Evolutionary conservation across 768 basidiomycete genomes (phyloP), one percentile per base, ranked within the genome.

Genomic region (Gloeostereum incarnatum): DNA sequence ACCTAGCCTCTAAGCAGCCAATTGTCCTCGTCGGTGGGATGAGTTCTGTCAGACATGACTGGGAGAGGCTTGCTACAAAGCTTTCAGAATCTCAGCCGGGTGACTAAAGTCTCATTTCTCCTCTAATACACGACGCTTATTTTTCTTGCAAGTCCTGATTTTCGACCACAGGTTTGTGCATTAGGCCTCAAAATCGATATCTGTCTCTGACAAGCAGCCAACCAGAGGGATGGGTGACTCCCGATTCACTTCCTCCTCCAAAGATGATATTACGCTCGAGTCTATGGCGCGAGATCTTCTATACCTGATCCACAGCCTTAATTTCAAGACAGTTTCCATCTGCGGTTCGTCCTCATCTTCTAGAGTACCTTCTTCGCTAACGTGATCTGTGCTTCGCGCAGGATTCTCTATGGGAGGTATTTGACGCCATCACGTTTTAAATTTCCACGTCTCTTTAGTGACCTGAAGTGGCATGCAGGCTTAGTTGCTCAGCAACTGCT

Each of bases 361-460:
- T n/a, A n/a, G n/a, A n/a, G n/a, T n/a, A n/a, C n/a, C n/a, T n/a
- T n/a, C n/a, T n/a, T n/a, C n/a, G n/a, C n/a, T n/a, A n/a, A n/a
- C n/a, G n/a, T n/a, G n/a, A n/a, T n/a, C n/a, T n/a, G n/a, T n/a
- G n/a, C n/a, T n/a, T n/a, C n/a, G n/a, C n/a, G n/a, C n/a, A n/a
- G n/a, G n/a, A n/a, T 34, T 62, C 49, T 73, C 71, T 2, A 71
- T 73, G 70, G 71, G 71, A 38, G 71, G 70, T 69, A n/a, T 39
- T 3, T 24, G 9, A 23, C 16, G 18, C 14, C 2, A 25, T n/a
- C n/a, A n/a, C n/a, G n/a, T n/a, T 16, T 11, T 43, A 20, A 21
- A 7, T 17, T 23, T 38, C 22, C 18, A 39, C 25, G 10, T 34
- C 2, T 16, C 20, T 10, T 11, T 39, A 23, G 23, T 29, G 13